Conservation (phyloP, 208 protist species). For the Porcisia hertigi region DNA sequence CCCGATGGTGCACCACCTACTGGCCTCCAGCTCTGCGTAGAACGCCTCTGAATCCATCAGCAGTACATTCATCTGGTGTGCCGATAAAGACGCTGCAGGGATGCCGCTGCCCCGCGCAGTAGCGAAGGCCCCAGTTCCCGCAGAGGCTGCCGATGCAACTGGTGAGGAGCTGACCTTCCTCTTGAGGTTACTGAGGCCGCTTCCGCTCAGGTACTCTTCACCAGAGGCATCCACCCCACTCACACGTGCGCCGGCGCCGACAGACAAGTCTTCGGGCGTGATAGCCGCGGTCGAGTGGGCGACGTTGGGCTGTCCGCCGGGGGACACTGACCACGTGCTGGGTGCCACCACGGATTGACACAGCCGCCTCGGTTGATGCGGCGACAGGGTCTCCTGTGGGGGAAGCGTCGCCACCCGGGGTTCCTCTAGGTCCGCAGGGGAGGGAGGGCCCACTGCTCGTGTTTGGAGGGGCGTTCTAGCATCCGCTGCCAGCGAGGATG, state of each 20-base stretch:
- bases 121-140: neutral
- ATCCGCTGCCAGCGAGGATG: neutral
- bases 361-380: neutral
- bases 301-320: neutral
- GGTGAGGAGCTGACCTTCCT: neutral
- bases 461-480: neutral
- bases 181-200: neutral
- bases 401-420: neutral
- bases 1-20: constrained; percentile 39
- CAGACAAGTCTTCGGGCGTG: neutral
- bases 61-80: constrained; percentile 21
- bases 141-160: neutral
- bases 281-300: neutral
- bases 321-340: neutral
- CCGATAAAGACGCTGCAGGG: neutral
- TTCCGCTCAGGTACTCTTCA: neutral
- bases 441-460: neutral
- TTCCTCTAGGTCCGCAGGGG: neutral
- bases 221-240: neutral
- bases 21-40: constrained; percentile 28
- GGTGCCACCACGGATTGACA: neutral
- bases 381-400: neutral
- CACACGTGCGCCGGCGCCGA: neutral
- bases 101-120: neutral
- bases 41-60: constrained; percentile 33